phyloP scores from a whole-genome alignment of 345 rosid genomes.

The Sonneratia alba region DNA sequence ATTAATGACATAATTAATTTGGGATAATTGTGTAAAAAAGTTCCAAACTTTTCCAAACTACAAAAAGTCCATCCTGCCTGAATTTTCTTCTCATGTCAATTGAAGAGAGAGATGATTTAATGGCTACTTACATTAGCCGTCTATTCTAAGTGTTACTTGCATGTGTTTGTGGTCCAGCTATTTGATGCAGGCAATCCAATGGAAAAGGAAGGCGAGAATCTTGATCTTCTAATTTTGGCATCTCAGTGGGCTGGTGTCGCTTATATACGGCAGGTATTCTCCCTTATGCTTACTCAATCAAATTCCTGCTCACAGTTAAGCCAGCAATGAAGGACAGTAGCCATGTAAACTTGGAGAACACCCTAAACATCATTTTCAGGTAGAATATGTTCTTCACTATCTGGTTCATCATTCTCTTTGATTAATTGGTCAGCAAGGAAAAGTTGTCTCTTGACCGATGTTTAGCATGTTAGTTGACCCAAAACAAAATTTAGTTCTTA shows the following conservation, averaged over 20 bases:
- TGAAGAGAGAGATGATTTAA: neutral
- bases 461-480: too few species aligned
- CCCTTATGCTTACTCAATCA: neutral
- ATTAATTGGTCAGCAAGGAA: too few species aligned
- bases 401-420: too few species aligned
- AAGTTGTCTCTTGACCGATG: too few species aligned
- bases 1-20: neutral
- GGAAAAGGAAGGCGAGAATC: constrained; percentile 27
- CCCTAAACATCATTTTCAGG: too few species aligned
- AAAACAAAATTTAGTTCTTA: too few species aligned
- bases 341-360: neutral
- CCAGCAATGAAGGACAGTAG: neutral
- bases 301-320: neutral
- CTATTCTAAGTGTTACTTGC: neutral
- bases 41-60: neutral
- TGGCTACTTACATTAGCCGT: neutral
- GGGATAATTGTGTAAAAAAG: neutral
- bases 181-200: constrained; percentile 31
- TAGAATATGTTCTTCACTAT: neutral
- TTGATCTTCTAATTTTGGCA: constrained; percentile 59
- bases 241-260: constrained; percentile 81
- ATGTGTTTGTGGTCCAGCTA: constrained; percentile 34
- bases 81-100: neutral
- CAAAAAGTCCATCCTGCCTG: neutral
- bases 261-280: constrained; percentile 49